These are phyloP conservation scores for Incumbomyces lentus DNA, from an alignment of 2,329 filamentous ascomycete species.

Conservation along the genomic window DNA sequence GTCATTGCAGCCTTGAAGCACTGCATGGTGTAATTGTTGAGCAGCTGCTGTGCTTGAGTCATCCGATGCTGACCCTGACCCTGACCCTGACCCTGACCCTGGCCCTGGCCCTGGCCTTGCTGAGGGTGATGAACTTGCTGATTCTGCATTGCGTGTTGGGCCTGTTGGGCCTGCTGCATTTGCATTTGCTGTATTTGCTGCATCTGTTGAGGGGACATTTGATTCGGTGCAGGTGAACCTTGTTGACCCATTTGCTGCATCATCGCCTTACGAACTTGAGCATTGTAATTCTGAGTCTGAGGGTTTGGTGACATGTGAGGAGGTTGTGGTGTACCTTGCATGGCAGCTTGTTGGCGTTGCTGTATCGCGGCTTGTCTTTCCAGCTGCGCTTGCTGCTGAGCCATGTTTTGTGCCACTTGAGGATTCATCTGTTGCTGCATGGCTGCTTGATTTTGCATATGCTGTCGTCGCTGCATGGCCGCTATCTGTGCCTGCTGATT, in stretches of 20 bases:
- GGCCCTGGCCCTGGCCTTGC: background rate
- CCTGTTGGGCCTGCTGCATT: constrained; percentile 8
- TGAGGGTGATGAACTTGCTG: constrained; percentile 13
- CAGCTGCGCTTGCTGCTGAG: constrained; percentile 19
- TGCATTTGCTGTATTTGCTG: constrained; percentile 13
- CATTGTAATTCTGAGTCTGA: constrained; percentile 14
- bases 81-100: background rate
- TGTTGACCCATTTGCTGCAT: constrained; percentile 13
- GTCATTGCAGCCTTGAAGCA: constrained; percentile 11
- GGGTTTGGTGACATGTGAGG: constrained; percentile 21
- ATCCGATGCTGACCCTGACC: background rate
- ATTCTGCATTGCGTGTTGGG: constrained; percentile 13
- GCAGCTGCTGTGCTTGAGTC: background rate
- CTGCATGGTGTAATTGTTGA: constrained; percentile 1
- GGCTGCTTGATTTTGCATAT: constrained; percentile 25
- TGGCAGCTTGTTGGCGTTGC: constrained; percentile 22
- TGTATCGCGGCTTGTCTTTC: constrained; percentile 13
- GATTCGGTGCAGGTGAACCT: constrained; percentile 15
- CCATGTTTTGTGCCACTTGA: constrained; percentile 29
- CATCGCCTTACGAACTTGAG: constrained; percentile 14
- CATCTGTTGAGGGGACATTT: constrained; percentile 18
- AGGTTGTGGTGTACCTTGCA: constrained; percentile 20
- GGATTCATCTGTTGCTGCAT: constrained; percentile 36
- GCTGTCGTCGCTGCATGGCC: constrained; percentile 31
- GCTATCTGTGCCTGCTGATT: constrained; percentile 33